Percentiles rank a stretch among this genome's conserved stretches.
phyloP scores from a whole-genome alignment of 176 grass and related monocot genomes.

The Aechmea fasciata region DNA sequence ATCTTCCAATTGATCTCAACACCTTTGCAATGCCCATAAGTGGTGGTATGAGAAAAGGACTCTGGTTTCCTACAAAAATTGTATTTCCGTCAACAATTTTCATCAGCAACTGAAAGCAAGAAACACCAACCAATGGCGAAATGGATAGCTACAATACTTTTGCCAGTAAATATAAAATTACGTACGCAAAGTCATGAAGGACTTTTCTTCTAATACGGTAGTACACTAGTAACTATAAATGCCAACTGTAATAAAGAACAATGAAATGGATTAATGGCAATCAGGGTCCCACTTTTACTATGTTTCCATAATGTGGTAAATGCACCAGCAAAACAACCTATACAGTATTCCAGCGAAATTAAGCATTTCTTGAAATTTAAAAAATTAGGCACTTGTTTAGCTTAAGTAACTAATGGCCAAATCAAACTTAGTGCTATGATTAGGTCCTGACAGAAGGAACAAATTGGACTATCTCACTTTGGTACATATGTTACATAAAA shows the following conservation, averaged over 20 bases:
- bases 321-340: too few species aligned
- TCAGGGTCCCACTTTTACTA: too few species aligned
- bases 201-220: too few species aligned
- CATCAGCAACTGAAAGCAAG: not conserved
- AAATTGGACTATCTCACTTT: not conserved
- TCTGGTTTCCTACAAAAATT: constrained; percentile 20
- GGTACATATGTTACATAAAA: not conserved
- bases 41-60: constrained; percentile 28
- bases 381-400: too few species aligned
- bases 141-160: not conserved
- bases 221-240: too few species aligned
- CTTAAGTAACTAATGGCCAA: not conserved
- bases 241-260: too few species aligned
- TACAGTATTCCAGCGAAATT: too few species aligned
- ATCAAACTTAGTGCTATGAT: not conserved
- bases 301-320: too few species aligned
- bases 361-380: too few species aligned
- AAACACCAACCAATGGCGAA: not conserved
- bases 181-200: too few species aligned
- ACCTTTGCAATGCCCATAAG: constrained; percentile 38
- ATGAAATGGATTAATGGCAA: too few species aligned
- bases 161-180: not conserved
- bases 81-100: not conserved
- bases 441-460: not conserved
- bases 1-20: constrained; percentile 17